Evolutionary conservation across 164 flowering plant genomes (phyloP), one percentile per base, ranked within the genome.

Genomic region (Magnolia kwangsiensis): DNA sequence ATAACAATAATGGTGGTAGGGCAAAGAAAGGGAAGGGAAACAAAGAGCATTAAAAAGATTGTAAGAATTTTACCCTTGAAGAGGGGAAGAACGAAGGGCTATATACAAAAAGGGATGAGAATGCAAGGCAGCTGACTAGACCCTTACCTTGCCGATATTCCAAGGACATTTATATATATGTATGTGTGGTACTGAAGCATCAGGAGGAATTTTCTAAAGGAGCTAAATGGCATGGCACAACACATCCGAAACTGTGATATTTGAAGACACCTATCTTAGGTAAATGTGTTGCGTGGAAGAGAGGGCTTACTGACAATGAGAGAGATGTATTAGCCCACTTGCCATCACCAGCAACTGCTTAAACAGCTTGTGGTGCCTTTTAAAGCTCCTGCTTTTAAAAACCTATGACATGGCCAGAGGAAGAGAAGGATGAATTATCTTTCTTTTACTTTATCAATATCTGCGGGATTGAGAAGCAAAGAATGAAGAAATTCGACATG

Each of bases 241-340:
- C 59, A 76, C 73, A 59, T 37, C 73, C 77, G 67, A 76, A 76
- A 76, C 73, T 24, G 24, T 24, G 24, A 24, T 24, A 24, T 24
- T 24, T 24, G 24, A 24, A 24, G 24, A 24, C 24, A 24, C 24
- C 24, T 24, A 24, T 24, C 24, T 24, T 24, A 24, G 24, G 24
- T 24, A 24, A 24, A 24, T 24, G 24, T 24, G 24, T 24, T 24
- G 24, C 1, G 1, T 24, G 24, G 24, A 24, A 24, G 24, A 24
- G 24, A 24, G 24, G 24, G 24, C 24, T 24, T 24, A 24, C 24
- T 24, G 24, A 24, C 24, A 24, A 24, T 50, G 73, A 24, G 24
- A 24, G 24, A 24, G 24, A 24, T 24, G 24, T 24, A 24, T 24
- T 24, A 24, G 24, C 24, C 24, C 24, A 24, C 24, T 24, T 24